These are phyloP conservation scores for Guyanaporus albipodus DNA, from an alignment of 768 basidiomycete genomes.

Conservation along the genomic window DNA sequence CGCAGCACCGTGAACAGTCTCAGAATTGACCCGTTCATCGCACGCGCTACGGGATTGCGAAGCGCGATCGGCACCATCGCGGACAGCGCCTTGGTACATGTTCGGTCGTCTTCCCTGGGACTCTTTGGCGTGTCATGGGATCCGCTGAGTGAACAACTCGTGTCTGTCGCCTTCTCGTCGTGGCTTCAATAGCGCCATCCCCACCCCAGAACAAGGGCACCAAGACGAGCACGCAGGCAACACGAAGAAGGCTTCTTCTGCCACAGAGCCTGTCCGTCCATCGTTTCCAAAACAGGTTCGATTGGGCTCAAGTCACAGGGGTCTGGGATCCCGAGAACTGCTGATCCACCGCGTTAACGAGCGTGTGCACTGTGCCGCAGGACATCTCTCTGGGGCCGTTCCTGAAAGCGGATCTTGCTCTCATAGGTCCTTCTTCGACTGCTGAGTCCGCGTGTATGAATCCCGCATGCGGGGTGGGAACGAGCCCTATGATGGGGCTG, in stretches of 20 bases:
- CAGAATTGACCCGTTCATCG: too few species aligned
- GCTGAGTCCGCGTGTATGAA: too few species aligned
- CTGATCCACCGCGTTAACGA: constrained; percentile 9
- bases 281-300: not conserved
- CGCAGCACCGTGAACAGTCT: too few species aligned
- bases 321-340: not conserved
- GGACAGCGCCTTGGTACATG: too few species aligned
- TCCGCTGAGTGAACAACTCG: not conserved
- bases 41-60: too few species aligned
- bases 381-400: too few species aligned
- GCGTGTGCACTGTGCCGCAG: too few species aligned
- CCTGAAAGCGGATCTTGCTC: too few species aligned
- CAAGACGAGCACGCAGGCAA: constrained; percentile 18
- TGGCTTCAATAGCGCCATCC: not conserved
- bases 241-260: constrained; percentile 33
- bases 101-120: not conserved
- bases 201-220: constrained; percentile 19
- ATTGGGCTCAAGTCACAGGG: not conserved
- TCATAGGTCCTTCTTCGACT: constrained; percentile 34
- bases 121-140: constrained; percentile 1
- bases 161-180: not conserved
- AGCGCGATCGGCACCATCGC: not conserved
- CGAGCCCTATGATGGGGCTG: constrained; percentile 6
- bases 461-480: constrained; percentile 29
- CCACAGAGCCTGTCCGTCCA: not conserved